phyloP scores from a whole-genome alignment of 1,284 basidiomycete genomes.

The Ustilago nuda region DNA sequence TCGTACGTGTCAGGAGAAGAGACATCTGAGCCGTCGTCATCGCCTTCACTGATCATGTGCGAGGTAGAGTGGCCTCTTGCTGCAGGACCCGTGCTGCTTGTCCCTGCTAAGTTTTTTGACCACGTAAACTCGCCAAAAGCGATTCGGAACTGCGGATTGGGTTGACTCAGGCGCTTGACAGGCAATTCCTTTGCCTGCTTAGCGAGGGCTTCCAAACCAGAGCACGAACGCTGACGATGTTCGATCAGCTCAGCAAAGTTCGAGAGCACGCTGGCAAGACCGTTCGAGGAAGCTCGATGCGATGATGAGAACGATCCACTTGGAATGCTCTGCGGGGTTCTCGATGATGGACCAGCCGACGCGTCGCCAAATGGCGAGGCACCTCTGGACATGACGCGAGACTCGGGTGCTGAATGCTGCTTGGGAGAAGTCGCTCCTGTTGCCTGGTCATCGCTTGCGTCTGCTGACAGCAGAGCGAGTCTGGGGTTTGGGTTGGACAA shows the following conservation, averaged over 20 bases:
- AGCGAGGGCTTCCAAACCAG: conserved; percentile 43
- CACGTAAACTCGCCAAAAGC: conserved; percentile 45
- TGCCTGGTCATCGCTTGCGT: conserved; percentile 10
- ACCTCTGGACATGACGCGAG: conserved; percentile 40
- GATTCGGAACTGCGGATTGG: conserved; percentile 45
- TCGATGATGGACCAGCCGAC: not conserved
- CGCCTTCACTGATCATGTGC: conserved; percentile 15
- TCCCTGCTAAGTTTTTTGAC: conserved; percentile 6
- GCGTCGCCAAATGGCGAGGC: conserved; percentile 34
- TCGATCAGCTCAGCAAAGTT: conserved; percentile 51
- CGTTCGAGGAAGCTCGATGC: conserved; percentile 32
- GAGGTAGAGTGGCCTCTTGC: not conserved
- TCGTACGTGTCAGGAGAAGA: conserved; percentile 9
- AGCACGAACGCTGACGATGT: conserved; percentile 50
- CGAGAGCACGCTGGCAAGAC: conserved; percentile 40
- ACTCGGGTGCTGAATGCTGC: conserved; percentile 41
- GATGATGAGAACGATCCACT: conserved; percentile 32
- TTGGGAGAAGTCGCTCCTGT: conserved; percentile 19
- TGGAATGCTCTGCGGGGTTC: conserved; percentile 22
- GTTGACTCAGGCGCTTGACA: conserved; percentile 47
- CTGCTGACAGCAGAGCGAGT: conserved; percentile 18
- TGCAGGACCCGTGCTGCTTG: not conserved
- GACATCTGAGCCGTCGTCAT: conserved; percentile 20
- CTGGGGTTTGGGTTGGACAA: conserved; percentile 29
- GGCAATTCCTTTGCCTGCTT: conserved; percentile 44